These are phyloP conservation scores for Aspergillus asperescens DNA, from an alignment of 495 filamentous ascomycete genomes.

Conservation along the genomic window DNA sequence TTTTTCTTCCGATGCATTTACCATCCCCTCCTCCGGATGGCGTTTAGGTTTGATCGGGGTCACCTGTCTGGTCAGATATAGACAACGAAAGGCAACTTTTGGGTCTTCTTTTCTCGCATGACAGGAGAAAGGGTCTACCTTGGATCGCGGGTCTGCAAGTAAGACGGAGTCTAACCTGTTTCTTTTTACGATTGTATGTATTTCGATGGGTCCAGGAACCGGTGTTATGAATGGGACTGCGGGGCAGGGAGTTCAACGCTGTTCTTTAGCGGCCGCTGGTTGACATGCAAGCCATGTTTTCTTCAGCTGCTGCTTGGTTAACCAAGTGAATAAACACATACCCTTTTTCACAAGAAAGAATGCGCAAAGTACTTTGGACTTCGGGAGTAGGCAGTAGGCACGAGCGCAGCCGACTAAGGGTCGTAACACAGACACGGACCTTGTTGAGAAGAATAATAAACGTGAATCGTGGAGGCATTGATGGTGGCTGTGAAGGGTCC, in stretches of 20 bases:
- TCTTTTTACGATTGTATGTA: constrained; percentile 10
- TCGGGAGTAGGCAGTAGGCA: background rate
- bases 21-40: background rate
- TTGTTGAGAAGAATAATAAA: background rate
- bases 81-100: background rate
- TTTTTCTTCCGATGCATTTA: too few relatives aligned
- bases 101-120: background rate
- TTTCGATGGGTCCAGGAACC: constrained; percentile 15
- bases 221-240: constrained; percentile 25
- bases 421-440: background rate
- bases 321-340: constrained; percentile 9
- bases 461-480: background rate
- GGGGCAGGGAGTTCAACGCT: constrained; percentile 31
- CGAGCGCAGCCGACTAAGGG: background rate
- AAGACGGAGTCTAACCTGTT: constrained; percentile 9
- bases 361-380: background rate
- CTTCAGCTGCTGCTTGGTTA: constrained; percentile 9
- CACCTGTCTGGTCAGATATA: constrained; percentile 2
- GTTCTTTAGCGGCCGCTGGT: constrained; percentile 21
- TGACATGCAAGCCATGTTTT: constrained; percentile 18
- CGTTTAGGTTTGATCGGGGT: constrained; percentile 1
- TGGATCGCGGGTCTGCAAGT: constrained; percentile 8
- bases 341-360: background rate
- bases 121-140: constrained; percentile 1
- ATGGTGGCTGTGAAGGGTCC: background rate